phyloP scores from a whole-genome alignment of 257 asterid genomes.

The Solanum appendiculatum region DNA sequence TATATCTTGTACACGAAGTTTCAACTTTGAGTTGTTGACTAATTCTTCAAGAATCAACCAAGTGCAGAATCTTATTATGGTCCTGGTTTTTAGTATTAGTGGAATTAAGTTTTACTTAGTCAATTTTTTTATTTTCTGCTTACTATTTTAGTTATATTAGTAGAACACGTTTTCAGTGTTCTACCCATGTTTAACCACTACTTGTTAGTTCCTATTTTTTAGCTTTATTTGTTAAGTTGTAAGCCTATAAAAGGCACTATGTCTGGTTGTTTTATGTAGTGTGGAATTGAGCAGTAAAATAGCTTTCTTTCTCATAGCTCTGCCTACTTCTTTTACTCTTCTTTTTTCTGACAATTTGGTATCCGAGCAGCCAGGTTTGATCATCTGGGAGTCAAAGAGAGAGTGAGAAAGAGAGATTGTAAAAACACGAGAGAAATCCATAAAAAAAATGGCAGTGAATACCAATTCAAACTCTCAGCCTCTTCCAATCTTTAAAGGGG shows the following conservation, averaged over 20 bases:
- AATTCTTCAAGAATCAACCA: no score
- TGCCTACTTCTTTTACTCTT: background rate
- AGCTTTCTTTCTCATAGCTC: background rate
- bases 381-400: background rate
- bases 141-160: no score
- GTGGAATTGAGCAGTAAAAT: background rate
- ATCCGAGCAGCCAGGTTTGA: background rate
- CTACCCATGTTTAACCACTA: background rate
- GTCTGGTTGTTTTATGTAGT: background rate
- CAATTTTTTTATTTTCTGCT: no score
- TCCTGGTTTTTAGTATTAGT: no score
- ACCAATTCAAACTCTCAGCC: background rate
- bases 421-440: background rate
- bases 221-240: background rate
- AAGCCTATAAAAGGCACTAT: background rate
- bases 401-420: background rate
- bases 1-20: no score
- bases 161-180: background rate
- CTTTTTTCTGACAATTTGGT: no score
- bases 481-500: background rate
- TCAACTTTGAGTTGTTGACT: no score
- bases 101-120: no score
- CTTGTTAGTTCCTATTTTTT: background rate
- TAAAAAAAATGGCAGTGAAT: background rate
- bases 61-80: no score